Evolutionary conservation across 495 filamentous ascomycete species (phyloP).

Genomic region (Neurospora terricola): DNA sequence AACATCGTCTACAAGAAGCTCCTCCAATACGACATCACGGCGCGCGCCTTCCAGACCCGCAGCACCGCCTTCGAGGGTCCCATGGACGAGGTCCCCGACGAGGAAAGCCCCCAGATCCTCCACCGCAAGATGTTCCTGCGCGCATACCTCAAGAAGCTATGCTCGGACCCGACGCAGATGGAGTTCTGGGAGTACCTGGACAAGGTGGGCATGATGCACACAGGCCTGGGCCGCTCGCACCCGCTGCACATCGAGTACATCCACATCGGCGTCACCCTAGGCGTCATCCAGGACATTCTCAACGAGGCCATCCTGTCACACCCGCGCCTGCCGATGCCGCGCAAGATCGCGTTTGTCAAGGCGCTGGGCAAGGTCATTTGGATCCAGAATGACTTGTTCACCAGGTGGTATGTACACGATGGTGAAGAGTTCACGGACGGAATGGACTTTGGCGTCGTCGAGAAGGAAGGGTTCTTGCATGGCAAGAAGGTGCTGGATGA

Average conservation of each 20-base stretch:
- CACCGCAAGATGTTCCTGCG: conserved; percentile 69
- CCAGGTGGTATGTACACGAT: conserved; percentile 63
- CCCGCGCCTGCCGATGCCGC: conserved; percentile 48
- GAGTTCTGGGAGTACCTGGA: conserved; percentile 73
- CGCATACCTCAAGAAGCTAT: conserved; percentile 59
- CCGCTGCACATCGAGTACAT: conserved; percentile 67
- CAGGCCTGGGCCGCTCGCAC: conserved; percentile 51
- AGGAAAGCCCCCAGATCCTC: conserved; percentile 59
- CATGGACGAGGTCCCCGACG: conserved; percentile 49
- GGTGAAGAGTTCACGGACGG: conserved; percentile 60
- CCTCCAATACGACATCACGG: conserved; percentile 65
- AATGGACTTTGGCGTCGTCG: conserved; percentile 44
- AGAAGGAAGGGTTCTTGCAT: conserved; percentile 50
- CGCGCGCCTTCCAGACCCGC: conserved; percentile 56
- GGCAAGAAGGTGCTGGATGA: conserved; percentile 33
- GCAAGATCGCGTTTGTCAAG: conserved; percentile 58
- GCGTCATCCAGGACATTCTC: conserved; percentile 65
- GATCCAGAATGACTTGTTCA: conserved; percentile 75
- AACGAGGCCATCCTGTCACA: conserved; percentile 64
- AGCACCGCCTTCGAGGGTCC: conserved; percentile 53
- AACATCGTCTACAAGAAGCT: conserved; percentile 76
- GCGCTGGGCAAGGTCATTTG: conserved; percentile 52
- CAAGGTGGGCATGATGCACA: conserved; percentile 71
- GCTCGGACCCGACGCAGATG: conserved; percentile 59
- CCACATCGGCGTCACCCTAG: conserved; percentile 58